These are phyloP conservation scores for Sugiyamaella neomexicana DNA, from an alignment of 1,139 yeast genomes.

Conservation along the genomic window DNA sequence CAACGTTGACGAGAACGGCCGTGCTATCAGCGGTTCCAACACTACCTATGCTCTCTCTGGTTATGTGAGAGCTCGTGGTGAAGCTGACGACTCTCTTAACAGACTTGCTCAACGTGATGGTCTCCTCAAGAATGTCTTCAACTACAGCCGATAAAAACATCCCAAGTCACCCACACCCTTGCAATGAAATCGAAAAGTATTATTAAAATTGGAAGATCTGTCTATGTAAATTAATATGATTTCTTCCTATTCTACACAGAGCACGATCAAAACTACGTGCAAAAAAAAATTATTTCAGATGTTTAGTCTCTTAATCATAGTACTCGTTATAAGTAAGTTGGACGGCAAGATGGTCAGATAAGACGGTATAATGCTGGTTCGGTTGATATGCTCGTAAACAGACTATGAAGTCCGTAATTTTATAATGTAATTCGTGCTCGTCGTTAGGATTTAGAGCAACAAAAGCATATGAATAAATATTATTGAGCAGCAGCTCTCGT, in stretches of 20 bases:
- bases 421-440: neutral
- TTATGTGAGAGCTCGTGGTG: conserved; percentile 87
- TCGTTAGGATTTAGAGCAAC: neutral
- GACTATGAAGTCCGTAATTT: neutral
- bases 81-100: conserved; percentile 98
- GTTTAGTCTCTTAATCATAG: neutral
- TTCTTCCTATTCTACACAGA: neutral
- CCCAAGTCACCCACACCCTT: conserved; percentile 6
- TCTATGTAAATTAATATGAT: conserved; percentile 12
- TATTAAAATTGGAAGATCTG: conserved; percentile 10
- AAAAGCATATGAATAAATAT: conserved; percentile 2
- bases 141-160: conserved; percentile 89
- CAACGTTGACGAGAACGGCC: conserved; percentile 92
- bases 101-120: conserved; percentile 99
- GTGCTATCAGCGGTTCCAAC: conserved; percentile 87
- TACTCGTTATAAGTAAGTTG: conserved; percentile 3
- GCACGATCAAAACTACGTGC: too few relatives aligned
- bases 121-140: conserved; percentile 97
- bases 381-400: neutral
- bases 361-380: neutral
- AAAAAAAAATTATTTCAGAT: too few relatives aligned
- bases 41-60: conserved; percentile 97
- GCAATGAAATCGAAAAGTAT: conserved; percentile 12
- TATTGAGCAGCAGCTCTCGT: neutral
- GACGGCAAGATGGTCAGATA: neutral